phyloP scores from a whole-genome alignment of 768 basidiomycete species.

The Russula virescens region DNA sequence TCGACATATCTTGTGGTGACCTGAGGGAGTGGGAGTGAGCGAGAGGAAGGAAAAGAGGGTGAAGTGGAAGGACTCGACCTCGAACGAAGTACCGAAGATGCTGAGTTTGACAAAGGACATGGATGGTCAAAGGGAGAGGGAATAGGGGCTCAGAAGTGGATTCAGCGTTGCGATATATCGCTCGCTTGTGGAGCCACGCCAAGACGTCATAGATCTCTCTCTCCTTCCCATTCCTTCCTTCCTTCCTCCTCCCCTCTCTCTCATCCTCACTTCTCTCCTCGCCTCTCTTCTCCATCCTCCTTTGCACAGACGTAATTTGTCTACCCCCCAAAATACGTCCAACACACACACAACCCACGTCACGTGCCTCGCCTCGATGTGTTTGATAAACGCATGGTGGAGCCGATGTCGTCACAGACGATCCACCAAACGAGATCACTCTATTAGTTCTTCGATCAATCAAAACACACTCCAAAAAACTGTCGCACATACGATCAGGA shows the following conservation, averaged over 20 bases:
- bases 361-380: too few species aligned
- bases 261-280: background rate
- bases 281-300: too few species aligned
- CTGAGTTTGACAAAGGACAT: conserved; percentile 98
- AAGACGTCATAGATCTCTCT: conserved; percentile 7
- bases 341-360: too few species aligned
- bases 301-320: conserved; percentile 1
- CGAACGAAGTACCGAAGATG: conserved; percentile 98
- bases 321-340: background rate
- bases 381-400: background rate
- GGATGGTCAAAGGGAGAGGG: conserved; percentile 7
- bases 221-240: background rate
- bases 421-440: background rate
- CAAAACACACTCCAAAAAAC: background rate
- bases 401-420: conserved; percentile 10
- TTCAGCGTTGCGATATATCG: background rate
- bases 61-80: conserved; percentile 43
- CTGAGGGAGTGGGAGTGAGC: conserved; percentile 35
- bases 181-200: too few species aligned
- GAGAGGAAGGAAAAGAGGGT: background rate
- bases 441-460: background rate
- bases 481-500: too few species aligned
- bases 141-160: conserved; percentile 8
- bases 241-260: too few species aligned
- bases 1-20: conserved; percentile 99